Conservation (phyloP, 2,329 filamentous ascomycete genomes). For the Exophiala phaeomuriformis region DNA sequence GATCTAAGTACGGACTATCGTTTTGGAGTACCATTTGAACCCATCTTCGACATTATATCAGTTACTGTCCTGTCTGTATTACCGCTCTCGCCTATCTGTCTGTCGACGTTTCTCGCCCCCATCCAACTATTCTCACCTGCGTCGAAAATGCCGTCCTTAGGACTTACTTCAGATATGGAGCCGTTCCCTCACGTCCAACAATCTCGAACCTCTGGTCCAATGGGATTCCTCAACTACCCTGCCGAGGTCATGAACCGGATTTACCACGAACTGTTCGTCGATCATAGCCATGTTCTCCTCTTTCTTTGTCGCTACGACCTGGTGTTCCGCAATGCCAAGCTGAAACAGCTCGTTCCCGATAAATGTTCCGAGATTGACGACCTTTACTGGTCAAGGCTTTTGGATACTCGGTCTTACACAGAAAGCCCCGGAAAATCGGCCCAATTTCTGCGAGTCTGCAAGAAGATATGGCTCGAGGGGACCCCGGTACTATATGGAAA, state of each 20-base stretch:
- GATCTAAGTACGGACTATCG: no score
- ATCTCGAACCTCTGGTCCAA: constrained; percentile 1
- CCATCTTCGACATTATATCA: no score
- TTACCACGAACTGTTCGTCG: constrained; percentile 11
- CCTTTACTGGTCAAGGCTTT: constrained; percentile 4
- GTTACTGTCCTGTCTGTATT: no score
- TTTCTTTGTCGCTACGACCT: constrained; percentile 14
- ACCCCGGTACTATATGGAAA: constrained; percentile 11
- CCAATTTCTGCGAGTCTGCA: constrained; percentile 17
- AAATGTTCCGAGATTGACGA: neutral
- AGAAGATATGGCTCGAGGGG: constrained; percentile 9
- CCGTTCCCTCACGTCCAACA: neutral
- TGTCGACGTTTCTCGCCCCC: no score
- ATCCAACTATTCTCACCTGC: no score
- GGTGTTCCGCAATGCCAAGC: neutral
- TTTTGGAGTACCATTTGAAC: no score
- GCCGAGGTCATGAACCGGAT: constrained; percentile 14
- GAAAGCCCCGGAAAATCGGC: constrained; percentile 10
- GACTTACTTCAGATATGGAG: neutral
- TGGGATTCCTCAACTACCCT: constrained; percentile 15
- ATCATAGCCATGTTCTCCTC: constrained; percentile 7
- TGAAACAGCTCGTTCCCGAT: constrained; percentile 1
- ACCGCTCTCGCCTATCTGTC: no score
- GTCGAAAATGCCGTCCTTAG: neutral
- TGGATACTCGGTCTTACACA: constrained; percentile 4